phyloP scores from a whole-genome alignment of 306 rosid genomes.

The Fragaria nilgerrensis region DNA sequence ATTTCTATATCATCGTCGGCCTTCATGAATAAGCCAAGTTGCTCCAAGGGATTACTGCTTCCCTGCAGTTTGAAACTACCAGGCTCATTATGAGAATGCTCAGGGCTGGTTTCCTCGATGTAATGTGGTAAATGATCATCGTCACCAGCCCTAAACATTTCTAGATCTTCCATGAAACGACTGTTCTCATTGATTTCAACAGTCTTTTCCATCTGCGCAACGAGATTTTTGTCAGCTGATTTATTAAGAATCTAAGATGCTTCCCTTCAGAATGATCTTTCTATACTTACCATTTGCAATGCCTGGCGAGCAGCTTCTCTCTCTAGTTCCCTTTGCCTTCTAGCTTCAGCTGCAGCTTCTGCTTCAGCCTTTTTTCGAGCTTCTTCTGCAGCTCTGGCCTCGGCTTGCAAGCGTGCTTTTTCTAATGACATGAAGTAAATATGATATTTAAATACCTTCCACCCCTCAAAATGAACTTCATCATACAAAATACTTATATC shows the following conservation, averaged over 20 bases:
- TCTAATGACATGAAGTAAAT: constrained; percentile 36
- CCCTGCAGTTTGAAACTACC: constrained; percentile 72
- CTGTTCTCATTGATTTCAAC: constrained; percentile 78
- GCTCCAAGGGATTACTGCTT: constrained; percentile 62
- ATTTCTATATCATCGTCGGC: constrained; percentile 71
- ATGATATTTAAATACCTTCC: background rate
- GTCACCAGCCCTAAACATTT: constrained; percentile 61
- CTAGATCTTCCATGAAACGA: constrained; percentile 79
- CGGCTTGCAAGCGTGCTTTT: constrained; percentile 92
- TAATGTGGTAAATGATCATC: constrained; percentile 50
- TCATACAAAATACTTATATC: background rate
- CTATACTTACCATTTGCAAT: constrained; percentile 59
- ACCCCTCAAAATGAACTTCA: background rate
- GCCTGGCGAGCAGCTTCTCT: constrained; percentile 97
- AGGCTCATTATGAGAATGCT: constrained; percentile 46
- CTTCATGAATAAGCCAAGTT: constrained; percentile 82
- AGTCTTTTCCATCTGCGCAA: constrained; percentile 80
- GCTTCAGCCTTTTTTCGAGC: constrained; percentile 77
- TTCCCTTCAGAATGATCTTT: background rate
- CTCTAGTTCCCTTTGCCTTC: constrained; percentile 71
- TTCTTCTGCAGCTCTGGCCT: constrained; percentile 94
- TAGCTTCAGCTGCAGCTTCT: constrained; percentile 79
- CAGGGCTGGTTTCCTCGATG: constrained; percentile 55
- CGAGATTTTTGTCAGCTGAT: constrained; percentile 13
- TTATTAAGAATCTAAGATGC: constrained; percentile 9